phyloP scores from a whole-genome alignment of 768 basidiomycete species.

The Pisolithus microcarpus region DNA sequence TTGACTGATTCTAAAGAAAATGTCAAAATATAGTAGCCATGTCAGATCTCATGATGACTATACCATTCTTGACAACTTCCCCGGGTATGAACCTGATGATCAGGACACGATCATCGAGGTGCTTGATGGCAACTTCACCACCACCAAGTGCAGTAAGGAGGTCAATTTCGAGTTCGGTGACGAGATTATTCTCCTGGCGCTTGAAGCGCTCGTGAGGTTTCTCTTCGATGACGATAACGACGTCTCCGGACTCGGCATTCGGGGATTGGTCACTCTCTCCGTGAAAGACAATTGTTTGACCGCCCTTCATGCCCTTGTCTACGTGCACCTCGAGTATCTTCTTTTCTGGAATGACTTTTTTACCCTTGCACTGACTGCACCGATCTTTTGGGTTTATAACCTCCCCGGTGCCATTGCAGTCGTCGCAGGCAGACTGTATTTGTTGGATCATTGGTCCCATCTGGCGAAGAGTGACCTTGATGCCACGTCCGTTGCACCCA shows the following conservation, averaged over 20 bases:
- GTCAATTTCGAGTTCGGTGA: slow-evolving; percentile 85
- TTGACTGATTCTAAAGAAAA: slow-evolving; percentile 66
- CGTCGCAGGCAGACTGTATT: slow-evolving; percentile 90
- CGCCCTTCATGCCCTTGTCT: slow-evolving; percentile 96
- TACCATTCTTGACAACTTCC: slow-evolving; percentile 90
- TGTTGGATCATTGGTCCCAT: slow-evolving; percentile 99
- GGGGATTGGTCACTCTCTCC: slow-evolving; percentile 95
- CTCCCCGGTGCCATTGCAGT: slow-evolving; percentile 91
- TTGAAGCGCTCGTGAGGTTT: slow-evolving; percentile 85
- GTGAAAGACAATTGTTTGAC: slow-evolving; percentile 80
- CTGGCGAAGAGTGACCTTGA: slow-evolving; percentile 87
- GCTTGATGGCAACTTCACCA: slow-evolving; percentile 82
- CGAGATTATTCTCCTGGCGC: slow-evolving; percentile 81
- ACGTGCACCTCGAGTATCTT: slow-evolving; percentile 97
- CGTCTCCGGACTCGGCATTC: slow-evolving; percentile 84
- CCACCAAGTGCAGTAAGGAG: slow-evolving; percentile 90
- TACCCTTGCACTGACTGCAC: slow-evolving; percentile 89
- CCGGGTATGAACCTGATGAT: slow-evolving; percentile 81
- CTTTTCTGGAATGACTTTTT: slow-evolving; percentile 90
- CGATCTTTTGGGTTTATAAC: slow-evolving; percentile 90
- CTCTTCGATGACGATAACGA: slow-evolving; percentile 90
- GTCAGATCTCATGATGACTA: slow-evolving; percentile 19
- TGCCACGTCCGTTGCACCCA: slow-evolving; percentile 80
- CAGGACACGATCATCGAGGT: slow-evolving; percentile 88
- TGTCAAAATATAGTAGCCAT: neutral